These are phyloP conservation scores for Tuber calosporum DNA, from an alignment of 495 filamentous ascomycete genomes.

Conservation along the genomic window DNA sequence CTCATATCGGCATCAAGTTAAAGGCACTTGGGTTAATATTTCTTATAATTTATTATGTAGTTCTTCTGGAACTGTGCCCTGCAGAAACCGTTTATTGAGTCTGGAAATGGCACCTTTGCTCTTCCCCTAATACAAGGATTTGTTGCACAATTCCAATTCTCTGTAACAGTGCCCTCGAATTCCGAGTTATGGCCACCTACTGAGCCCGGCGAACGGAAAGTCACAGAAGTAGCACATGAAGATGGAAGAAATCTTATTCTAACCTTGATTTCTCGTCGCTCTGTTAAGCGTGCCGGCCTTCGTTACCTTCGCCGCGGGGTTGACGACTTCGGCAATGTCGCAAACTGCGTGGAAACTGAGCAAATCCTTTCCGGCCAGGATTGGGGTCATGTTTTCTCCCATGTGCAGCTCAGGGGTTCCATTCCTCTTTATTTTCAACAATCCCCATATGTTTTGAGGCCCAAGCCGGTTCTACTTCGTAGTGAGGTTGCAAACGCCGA, in stretches of 20 bases:
- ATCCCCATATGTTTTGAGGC: constrained; percentile 85
- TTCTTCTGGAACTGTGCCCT: constrained; percentile 89
- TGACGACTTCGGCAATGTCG: constrained; percentile 76
- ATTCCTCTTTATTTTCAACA: constrained; percentile 92
- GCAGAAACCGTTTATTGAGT: constrained; percentile 63
- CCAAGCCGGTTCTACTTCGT: constrained; percentile 70
- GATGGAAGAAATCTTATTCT: constrained; percentile 54
- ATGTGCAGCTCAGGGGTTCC: constrained; percentile 76
- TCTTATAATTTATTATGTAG: constrained; percentile 45
- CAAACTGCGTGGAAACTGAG: constrained; percentile 91
- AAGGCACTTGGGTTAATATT: background rate
- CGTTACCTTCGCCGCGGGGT: constrained; percentile 87
- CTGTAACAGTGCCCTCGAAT: constrained; percentile 35
- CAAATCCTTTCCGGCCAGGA: constrained; percentile 67
- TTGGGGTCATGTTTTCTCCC: constrained; percentile 64
- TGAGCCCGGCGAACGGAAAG: constrained; percentile 34
- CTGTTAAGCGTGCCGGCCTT: constrained; percentile 73
- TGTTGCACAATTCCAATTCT: constrained; percentile 78
- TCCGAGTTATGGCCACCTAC: constrained; percentile 24
- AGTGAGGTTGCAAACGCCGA: constrained; percentile 64
- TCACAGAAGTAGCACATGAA: constrained; percentile 12
- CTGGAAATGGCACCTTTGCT: constrained; percentile 58
- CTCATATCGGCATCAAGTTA: background rate
- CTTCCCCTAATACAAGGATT: constrained; percentile 91
- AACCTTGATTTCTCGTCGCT: constrained; percentile 80